A percentile compares a stretch with the other conserved stretches of the same genome.
These are phyloP conservation scores for Suillus variegatus DNA, from an alignment of 768 basidiomycete genomes.

Conservation along the genomic window DNA sequence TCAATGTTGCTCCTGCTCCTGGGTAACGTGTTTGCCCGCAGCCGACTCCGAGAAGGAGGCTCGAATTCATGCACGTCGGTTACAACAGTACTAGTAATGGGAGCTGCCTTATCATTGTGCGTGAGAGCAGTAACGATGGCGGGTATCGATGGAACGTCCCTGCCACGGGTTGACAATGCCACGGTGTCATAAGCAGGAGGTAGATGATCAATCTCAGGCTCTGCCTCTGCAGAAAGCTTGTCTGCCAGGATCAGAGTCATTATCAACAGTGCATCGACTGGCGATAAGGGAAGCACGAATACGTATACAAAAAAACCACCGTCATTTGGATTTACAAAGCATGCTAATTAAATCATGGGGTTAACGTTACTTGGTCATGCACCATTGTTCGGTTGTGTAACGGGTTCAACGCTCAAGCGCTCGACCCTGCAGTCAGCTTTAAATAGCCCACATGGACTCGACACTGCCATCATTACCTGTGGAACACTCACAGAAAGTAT, in stretches of 20 bases:
- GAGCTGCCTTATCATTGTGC: neutral
- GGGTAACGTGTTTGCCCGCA: neutral
- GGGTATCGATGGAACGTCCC: neutral
- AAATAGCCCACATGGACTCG: neutral
- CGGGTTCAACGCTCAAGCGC: neutral
- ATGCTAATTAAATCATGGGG: neutral
- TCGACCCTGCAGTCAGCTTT: neutral
- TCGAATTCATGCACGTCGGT: neutral
- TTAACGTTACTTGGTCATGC: neutral
- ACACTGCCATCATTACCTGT: neutral
- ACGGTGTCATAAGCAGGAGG: constrained; percentile 1
- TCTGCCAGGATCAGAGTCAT: constrained; percentile 1
- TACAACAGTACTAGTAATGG: neutral
- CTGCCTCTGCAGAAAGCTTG: neutral
- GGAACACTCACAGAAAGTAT: neutral
- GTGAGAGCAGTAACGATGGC: neutral
- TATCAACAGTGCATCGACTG: neutral
- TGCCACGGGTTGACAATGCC: neutral
- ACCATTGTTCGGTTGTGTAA: neutral
- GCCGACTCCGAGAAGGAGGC: neutral
- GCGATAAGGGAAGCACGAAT: neutral
- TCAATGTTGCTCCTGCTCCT: constrained; percentile 2
- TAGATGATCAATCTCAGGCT: neutral
- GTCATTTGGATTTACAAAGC: neutral
- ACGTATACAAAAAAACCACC: neutral